Percentiles rank a stretch among this genome's conserved stretches.
These are phyloP conservation scores for Stachybotrys elegans DNA, from an alignment of 2,329 filamentous ascomycete genomes.

Conservation along the genomic window DNA sequence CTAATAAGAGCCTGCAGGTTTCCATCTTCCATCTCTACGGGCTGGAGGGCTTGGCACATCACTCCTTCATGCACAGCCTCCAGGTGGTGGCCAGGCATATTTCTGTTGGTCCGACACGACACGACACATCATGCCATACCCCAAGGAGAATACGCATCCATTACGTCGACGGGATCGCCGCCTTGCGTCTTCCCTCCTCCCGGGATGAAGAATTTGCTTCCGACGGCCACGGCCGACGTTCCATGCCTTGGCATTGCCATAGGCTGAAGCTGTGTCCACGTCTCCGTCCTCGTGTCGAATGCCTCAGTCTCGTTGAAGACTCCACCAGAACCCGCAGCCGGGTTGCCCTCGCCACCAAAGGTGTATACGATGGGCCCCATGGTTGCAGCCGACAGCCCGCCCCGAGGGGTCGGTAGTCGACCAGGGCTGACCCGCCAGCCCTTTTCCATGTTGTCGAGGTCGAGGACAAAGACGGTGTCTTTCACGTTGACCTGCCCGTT, in stretches of 20 bases:
- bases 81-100: too few relatives aligned
- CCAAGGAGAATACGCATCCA: conserved; percentile 13
- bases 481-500: conserved; percentile 23
- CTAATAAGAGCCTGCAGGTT: too few relatives aligned
- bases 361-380: conserved; percentile 24
- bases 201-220: conserved; percentile 24
- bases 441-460: conserved; percentile 17
- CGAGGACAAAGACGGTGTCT: conserved; percentile 28
- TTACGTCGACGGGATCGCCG: conserved; percentile 4
- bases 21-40: too few relatives aligned
- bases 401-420: conserved; percentile 31
- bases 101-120: too few relatives aligned
- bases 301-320: conserved; percentile 23
- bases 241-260: conserved; percentile 30
- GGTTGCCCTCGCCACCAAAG: conserved; percentile 33
- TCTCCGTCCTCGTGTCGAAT: conserved; percentile 21
- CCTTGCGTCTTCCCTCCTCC: conserved; percentile 23
- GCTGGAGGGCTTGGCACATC: too few relatives aligned
- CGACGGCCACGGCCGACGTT: conserved; percentile 21
- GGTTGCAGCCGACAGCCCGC: conserved; percentile 23
- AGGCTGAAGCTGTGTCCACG: conserved; percentile 17
- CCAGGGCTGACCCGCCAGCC: conserved; percentile 21
- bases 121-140: too few relatives aligned
- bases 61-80: too few relatives aligned
- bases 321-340: conserved; percentile 8